Base-by-base conservation (phyloP, 345 rosid genomes). In the Raphanus sativus region DNA sequence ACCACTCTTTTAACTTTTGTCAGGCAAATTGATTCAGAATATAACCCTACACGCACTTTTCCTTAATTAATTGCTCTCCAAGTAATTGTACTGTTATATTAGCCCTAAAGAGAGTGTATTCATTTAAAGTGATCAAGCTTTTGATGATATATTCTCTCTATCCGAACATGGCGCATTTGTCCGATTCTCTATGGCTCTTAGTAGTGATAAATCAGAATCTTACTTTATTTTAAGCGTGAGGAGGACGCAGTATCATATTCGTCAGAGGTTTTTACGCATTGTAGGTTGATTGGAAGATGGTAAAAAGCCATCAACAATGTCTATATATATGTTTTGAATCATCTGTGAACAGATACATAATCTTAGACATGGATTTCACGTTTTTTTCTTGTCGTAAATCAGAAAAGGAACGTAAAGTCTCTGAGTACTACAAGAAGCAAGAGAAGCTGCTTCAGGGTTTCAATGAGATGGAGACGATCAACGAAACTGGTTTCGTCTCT, bases 371-470 rank as follows among this genome's bases (percentile, higher is more conserved):
- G 75, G 79, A 16, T 70, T 25, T 17, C 4, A 2, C 55, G 56
- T 28, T 63, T 32, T 16, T 52, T 3, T 45, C 6, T 63, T 64
- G 56, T 42, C 52, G 6, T 25, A 64, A 55, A 28, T 45, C 71
- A 90, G 98, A 79, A 71, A 92, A 89, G 71, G 85, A 89, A 65
- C 80, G 88, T 29, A 86, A 81, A 87, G 87, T 92, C 10, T 87
- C 90, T 4, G 94, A 89, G 75, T 92, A 92, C 66, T 92, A 92
- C 87, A 81, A 89, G 83, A 86, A 86, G 81, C 98, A 92, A 80
- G 96, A 87, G 72, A 85, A 81, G 75, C 96, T 92, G 15, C 91
- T 89, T 5, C 88, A 84, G 67, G 91, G 91, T 50, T 92, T 81
- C 70, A 85, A 83, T 79, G 98, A 89, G 80, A 89, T 92, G 98